These are phyloP conservation scores for Steccherinum ochraceum DNA, from an alignment of 768 basidiomycete genomes.

Conservation along the genomic window DNA sequence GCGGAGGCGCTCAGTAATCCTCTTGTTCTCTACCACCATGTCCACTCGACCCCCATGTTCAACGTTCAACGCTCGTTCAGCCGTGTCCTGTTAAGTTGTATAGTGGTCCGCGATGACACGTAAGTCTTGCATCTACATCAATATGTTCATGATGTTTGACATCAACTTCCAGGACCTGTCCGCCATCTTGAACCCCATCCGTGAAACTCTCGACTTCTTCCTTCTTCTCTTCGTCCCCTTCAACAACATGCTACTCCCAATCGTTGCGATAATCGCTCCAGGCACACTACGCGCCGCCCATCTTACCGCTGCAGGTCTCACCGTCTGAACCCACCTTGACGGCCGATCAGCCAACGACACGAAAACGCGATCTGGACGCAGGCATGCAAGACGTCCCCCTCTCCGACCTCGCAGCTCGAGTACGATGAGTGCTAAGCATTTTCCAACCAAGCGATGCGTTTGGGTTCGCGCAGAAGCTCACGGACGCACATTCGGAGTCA, in stretches of 20 bases:
- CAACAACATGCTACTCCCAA: slow-evolving; percentile 12
- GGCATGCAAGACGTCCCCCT: slow-evolving; percentile 41
- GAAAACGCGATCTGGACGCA: slow-evolving; percentile 40
- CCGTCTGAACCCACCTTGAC: slow-evolving; percentile 48
- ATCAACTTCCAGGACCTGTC: too few species aligned
- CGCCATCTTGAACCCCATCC: too few species aligned
- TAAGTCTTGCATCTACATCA: too few species aligned
- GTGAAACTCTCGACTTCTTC: too few species aligned
- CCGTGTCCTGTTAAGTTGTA: too few species aligned
- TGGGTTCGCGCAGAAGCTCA: slow-evolving; percentile 35
- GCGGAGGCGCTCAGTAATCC: too few species aligned
- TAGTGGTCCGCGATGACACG: too few species aligned
- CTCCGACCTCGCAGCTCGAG: slow-evolving; percentile 28
- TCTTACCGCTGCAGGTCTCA: slow-evolving; percentile 40
- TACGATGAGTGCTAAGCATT: slow-evolving; percentile 48
- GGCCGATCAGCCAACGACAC: slow-evolving; percentile 46
- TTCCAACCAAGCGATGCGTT: slow-evolving; percentile 48
- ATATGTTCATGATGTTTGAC: too few species aligned
- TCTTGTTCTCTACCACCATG: too few species aligned
- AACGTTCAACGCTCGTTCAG: too few species aligned
- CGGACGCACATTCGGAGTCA: slow-evolving; percentile 16
- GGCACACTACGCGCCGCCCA: slow-evolving; percentile 56
- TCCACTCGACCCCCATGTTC: too few species aligned
- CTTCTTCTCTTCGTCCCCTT: too few species aligned
- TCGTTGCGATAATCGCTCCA: slow-evolving; percentile 44